Evolutionary conservation across 169 alveolate genomes (phyloP), one percentile per base, ranked within the genome.

Genomic region (Neospora caninum): DNA sequence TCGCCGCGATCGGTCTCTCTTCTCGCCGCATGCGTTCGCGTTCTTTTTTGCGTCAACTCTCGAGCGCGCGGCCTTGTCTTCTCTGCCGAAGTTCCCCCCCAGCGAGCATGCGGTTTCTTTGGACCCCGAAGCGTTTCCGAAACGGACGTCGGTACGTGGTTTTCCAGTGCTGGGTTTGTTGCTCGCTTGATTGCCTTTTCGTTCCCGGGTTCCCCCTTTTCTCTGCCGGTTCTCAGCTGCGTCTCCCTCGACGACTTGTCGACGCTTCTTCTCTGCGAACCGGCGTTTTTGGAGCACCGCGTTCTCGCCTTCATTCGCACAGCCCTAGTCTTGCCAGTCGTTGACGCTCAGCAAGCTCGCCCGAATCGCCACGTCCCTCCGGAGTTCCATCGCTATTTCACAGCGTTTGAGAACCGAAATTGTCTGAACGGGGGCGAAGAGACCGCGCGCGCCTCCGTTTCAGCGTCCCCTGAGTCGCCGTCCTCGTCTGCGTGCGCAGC

Each of bases 221-320:
- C 29, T 78, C n/a, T 78, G 7, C 4, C 41, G 13, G 38, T 13
- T 27, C 29, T 31, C 93, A 88, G 93, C 84, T 88, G 54, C 41
- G 94, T 91, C 9, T 91, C 88, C 49, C 41, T 91, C 34, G 80
- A 70, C 80, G 94, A 91, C 58, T 0, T 91, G 58, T 42, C 91
- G 25, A 78, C 84, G 54, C 89, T 91, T 80, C 94, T 91, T 78
- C 94, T 69, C 58, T 91, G 94, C 89, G 84, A 82, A 36, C 41
- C 83, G 31, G 34, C 54, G 82, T 91, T 53, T 43, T 39, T 80
- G 13, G 88, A 91, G 82, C 78, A 91, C 78, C 94, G 94, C 31
- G 94, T 91, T 38, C 89, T 82, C 18, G n/a, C 89, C n/a, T 82
- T 82, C 36, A 41, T 82, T 42, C 89, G 89, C 18, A 18, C 89